phyloP scores from a whole-genome alignment of 495 filamentous ascomycete species.

The Podospora sp. region DNA sequence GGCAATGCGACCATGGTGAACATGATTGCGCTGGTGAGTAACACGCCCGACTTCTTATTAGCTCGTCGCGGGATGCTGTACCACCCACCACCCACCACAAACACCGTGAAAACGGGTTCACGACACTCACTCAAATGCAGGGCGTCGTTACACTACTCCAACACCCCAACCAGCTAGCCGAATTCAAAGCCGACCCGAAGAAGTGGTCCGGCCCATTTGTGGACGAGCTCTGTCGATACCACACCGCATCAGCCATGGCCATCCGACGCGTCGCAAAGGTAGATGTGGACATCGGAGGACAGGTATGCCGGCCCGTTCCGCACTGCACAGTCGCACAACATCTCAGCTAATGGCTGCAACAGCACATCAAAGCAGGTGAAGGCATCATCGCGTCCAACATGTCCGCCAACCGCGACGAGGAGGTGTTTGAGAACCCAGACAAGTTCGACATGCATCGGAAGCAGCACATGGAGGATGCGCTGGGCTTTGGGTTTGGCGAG shows the following conservation, averaged over 20 bases:
- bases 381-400: conserved; percentile 51
- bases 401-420: conserved; percentile 52
- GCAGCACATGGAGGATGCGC: conserved; percentile 37
- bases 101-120: conserved; percentile 2
- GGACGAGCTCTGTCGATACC: conserved; percentile 50
- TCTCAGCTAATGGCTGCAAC: neutral
- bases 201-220: conserved; percentile 38
- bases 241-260: conserved; percentile 48
- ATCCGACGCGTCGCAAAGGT: conserved; percentile 48
- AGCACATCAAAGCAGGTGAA: conserved; percentile 41
- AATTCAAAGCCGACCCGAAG: conserved; percentile 41
- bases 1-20: conserved; percentile 55
- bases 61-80: neutral
- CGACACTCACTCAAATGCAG: neutral
- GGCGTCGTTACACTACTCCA: conserved; percentile 46
- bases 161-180: conserved; percentile 40
- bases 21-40: conserved; percentile 47
- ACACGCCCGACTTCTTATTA: neutral
- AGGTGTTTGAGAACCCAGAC: conserved; percentile 43
- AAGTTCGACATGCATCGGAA: conserved; percentile 48
- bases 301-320: conserved; percentile 19
- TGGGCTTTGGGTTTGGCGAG: conserved; percentile 48
- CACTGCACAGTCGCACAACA: neutral
- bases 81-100: neutral
- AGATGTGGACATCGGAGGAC: conserved; percentile 46